Conservation (phyloP, 495 filamentous ascomycete species). For the Tuber calosporum region DNA sequence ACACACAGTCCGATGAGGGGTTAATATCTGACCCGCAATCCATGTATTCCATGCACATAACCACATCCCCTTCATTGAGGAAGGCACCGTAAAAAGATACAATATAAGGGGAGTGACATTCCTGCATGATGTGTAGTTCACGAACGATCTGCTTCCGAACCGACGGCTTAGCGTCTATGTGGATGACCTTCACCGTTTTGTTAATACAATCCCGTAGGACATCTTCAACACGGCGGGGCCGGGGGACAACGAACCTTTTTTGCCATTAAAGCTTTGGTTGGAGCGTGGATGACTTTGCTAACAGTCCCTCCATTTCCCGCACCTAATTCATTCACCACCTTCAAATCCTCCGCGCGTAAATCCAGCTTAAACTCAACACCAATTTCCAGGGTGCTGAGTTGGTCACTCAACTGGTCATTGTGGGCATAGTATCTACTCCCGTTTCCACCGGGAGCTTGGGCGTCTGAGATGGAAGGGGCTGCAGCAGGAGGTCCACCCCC, state of each 20-base stretch:
- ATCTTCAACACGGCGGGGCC: neutral
- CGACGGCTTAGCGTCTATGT: constrained; percentile 94
- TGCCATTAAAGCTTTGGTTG: constrained; percentile 93
- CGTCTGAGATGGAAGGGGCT: constrained; percentile 9
- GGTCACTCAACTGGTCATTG: constrained; percentile 33
- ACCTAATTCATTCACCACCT: constrained; percentile 88
- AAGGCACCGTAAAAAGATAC: constrained; percentile 97
- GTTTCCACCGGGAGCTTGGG: constrained; percentile 10
- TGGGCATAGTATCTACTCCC: constrained; percentile 12
- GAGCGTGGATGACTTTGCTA: constrained; percentile 91
- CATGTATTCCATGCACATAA: constrained; percentile 99
- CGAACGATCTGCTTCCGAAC: constrained; percentile 92
- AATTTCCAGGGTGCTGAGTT: constrained; percentile 70
- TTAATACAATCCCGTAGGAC: constrained; percentile 13
- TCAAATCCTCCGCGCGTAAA: constrained; percentile 81
- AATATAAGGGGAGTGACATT: constrained; percentile 92
- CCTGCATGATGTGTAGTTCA: constrained; percentile 95
- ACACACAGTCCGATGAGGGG: constrained; percentile 8
- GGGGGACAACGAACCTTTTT: constrained; percentile 62
- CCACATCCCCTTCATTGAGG: constrained; percentile 92
- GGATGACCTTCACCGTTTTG: constrained; percentile 66
- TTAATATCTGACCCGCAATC: constrained; percentile 74
- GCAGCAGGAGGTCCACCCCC: neutral
- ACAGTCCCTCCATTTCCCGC: constrained; percentile 96
- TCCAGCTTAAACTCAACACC: constrained; percentile 94